Base-by-base conservation (phyloP, 2,329 filamentous ascomycete genomes). In the Fusarium multiceps region DNA sequence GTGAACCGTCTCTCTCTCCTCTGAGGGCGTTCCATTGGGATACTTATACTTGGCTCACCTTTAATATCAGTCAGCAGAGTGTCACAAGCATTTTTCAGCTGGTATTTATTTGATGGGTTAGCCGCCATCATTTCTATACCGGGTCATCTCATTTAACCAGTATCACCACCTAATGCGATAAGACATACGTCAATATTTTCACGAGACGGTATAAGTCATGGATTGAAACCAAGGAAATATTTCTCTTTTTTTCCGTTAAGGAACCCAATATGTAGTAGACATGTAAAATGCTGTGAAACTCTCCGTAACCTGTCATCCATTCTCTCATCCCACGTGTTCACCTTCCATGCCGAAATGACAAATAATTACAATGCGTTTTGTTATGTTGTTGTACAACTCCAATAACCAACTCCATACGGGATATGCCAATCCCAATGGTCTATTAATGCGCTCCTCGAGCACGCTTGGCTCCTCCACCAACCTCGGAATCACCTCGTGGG, bases 401-500 rank as follows among this genome's bases (percentile, higher is more conserved):
- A 42, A 45, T 57, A 64, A 51, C 47, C 55, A 55, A 57, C 64
- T 30, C 57, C 34, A 12, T 25, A 27, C 18, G 30, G 11, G 14
- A 37, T 34, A 48, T 42, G 32, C 49, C 59, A 59, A 18, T 41
- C 40, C 27, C 43, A 9, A 25, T 27, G 27, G 28, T 59, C 42
- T 45, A 69, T 76, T 73, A 82, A 45, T 81, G 80, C 23, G 78
- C 79, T 63, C 82, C 82, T 37, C 82, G 76, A 6, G 81, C 79
- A 62, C 82, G 75, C 75, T 84, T 84, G 6, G 80, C 81, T 21
- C 82, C 82, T 20, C 77, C 81, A 6, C 80, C 81, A 23, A 68
- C 77, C 53, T 83, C 82, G 1, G 79, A 80, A 57, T 89, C 87
- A 50, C 88, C 86, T 55, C 87, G 81, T 16, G 86, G 83, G 28